These are phyloP conservation scores for Saturnispora sekii DNA, from an alignment of 805 yeast species.

Conservation along the genomic window DNA sequence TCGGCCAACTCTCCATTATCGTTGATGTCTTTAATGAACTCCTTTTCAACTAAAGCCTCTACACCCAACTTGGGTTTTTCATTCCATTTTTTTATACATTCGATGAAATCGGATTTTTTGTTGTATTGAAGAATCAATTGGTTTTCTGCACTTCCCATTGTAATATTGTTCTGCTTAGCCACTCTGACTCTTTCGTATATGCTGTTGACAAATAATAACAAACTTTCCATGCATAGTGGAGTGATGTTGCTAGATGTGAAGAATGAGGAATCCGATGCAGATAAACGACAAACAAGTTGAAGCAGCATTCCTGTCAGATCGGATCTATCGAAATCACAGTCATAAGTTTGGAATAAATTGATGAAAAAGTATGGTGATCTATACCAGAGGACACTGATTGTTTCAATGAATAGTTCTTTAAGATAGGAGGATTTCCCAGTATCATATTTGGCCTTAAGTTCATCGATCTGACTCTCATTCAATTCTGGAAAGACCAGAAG, in stretches of 20 bases:
- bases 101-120: conserved; percentile 65
- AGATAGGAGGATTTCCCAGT: conserved; percentile 37
- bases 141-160: conserved; percentile 15
- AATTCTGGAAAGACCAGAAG: conserved; percentile 19
- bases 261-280: conserved; percentile 78
- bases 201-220: conserved; percentile 59
- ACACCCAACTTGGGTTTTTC: conserved; percentile 72
- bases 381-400: conserved; percentile 72
- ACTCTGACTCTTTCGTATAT: conserved; percentile 42
- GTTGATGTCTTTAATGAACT: conserved; percentile 42
- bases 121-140: conserved; percentile 34
- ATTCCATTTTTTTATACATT: conserved; percentile 69
- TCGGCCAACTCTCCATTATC: conserved; percentile 57
- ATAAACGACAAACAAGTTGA: conserved; percentile 62
- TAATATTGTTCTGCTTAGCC: conserved; percentile 20
- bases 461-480: conserved; percentile 22
- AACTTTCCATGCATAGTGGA: conserved; percentile 85
- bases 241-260: conserved; percentile 81
- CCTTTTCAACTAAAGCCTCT: conserved; percentile 48
- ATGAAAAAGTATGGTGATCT: conserved; percentile 73
- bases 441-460: conserved; percentile 31
- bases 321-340: conserved; percentile 80
- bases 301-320: conserved; percentile 64
- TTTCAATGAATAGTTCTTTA: conserved; percentile 78
- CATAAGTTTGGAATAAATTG: conserved; percentile 69